These are phyloP conservation scores for Termitomyces sp. DNA, from an alignment of 768 basidiomycete genomes.

Conservation along the genomic window DNA sequence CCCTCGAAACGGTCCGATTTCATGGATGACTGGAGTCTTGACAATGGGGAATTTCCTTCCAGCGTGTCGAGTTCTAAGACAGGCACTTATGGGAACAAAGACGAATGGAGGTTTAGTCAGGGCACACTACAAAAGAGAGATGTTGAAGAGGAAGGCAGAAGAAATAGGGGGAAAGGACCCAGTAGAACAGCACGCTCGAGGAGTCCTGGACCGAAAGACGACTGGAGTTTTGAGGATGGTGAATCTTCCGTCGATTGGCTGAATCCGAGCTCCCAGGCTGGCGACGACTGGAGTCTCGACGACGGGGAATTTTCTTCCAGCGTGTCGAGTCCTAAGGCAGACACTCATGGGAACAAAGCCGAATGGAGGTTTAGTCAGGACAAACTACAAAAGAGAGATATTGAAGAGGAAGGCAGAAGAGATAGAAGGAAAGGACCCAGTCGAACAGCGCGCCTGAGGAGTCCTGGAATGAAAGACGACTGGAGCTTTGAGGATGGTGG, in stretches of 20 bases:
- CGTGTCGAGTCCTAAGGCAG: too few relatives aligned
- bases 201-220: background rate
- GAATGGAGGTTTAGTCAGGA: background rate
- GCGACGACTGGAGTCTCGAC: background rate
- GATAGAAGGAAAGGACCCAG: background rate
- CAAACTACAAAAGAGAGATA: background rate
- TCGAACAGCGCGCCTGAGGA: background rate
- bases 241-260: background rate
- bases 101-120: background rate
- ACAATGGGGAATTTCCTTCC: background rate
- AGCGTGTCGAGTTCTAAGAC: background rate
- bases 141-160: background rate
- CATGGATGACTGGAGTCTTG: slow-evolving; percentile 1
- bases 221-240: background rate
- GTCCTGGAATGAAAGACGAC: background rate
- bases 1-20: background rate
- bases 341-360: background rate
- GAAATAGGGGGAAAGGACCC: background rate
- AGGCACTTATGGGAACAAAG: background rate
- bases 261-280: background rate
- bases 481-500: background rate
- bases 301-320: too few relatives aligned
- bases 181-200: background rate
- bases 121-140: background rate
- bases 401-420: background rate